Base-by-base conservation (phyloP, 2,329 filamentous ascomycete genomes). In the Pseudophaeomoniella oleicola region DNA sequence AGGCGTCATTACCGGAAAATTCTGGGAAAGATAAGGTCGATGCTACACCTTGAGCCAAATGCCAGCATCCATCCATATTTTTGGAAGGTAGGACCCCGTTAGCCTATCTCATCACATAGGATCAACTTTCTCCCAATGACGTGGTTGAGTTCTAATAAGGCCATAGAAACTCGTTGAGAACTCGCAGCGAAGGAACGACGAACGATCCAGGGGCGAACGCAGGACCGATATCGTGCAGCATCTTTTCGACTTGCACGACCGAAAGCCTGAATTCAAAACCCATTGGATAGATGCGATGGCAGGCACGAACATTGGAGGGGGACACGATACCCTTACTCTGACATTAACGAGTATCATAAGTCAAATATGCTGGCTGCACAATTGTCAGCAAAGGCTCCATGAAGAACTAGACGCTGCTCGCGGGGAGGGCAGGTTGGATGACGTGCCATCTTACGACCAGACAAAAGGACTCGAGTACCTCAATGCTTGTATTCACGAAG, bases 401-500 rank as follows among this genome's bases (percentile, higher is more conserved):
- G n/a, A 27, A 6, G 22, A 27, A 27, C 6, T 27, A n/a, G 6
- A n/a, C 22, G n/a, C n/a, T 27, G 9, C n/a, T n/a, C 22, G n/a
- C 9, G 22, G 9, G n/a, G n/a, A 27, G n/a, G 9, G n/a, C n/a
- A 27, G 22, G n/a, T n/a, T 27, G n/a, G 22, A n/a, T n/a, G n/a
- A 27, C 22, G 9, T n/a, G 6, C 22, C 22, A 9, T 9, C 22
- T 9, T 47, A 37, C 37, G 39, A 39, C 14, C 40, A 48, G 16
- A 42, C 42, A n/a, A 36, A 39, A 30, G 46, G 45, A 19, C 34
- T 48, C 3, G 39, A 43, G 4, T 71, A 71, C 45, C 59, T 74
- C 6, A 57, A 66, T 31, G 69, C 69, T 3, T 62, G 69, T 2
- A 57, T 74, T 14, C 64, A 62, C 14, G 72, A 76, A 48, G 55